A percentile compares a stretch with the other conserved stretches of the same genome.
Evolutionary conservation across 305 asterid species (phyloP).

Genomic region (Fraxinus ornus): DNA sequence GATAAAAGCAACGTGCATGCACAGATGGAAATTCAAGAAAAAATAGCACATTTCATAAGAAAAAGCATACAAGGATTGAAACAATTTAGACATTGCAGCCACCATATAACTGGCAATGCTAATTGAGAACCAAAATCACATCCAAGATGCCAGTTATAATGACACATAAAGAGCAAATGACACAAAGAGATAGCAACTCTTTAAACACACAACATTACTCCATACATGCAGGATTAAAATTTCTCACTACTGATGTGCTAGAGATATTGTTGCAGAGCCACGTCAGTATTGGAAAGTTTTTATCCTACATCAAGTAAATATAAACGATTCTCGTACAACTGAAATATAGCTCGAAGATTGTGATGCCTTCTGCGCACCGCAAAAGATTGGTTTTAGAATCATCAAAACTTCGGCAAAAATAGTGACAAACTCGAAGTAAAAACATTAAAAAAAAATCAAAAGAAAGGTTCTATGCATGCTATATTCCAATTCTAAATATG

Average conservation of each 20-base stretch:
- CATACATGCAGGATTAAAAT: background rate
- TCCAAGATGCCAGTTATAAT: background rate
- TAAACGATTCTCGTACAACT: background rate
- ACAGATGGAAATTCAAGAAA: background rate
- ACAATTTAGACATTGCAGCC: background rate
- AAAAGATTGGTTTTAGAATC: background rate
- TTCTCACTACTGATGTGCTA: too few relatives aligned
- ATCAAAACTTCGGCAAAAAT: background rate
- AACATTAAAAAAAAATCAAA: background rate
- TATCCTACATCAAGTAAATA: background rate
- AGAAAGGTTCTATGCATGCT: background rate
- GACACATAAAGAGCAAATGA: background rate
- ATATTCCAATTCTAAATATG: background rate
- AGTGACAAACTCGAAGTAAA: background rate
- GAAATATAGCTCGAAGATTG: background rate
- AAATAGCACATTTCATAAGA: background rate
- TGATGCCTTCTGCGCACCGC: background rate
- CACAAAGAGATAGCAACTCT: background rate
- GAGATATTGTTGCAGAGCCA: background rate
- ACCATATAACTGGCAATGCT: background rate
- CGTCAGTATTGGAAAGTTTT: background rate
- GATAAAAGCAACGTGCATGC: background rate
- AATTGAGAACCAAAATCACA: background rate
- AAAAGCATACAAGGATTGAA: background rate
- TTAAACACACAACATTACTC: background rate